Evolutionary conservation across 139 green algal genomes (phyloP), one percentile per base, ranked within the genome.

Genomic region (Picochlorum sp.): DNA sequence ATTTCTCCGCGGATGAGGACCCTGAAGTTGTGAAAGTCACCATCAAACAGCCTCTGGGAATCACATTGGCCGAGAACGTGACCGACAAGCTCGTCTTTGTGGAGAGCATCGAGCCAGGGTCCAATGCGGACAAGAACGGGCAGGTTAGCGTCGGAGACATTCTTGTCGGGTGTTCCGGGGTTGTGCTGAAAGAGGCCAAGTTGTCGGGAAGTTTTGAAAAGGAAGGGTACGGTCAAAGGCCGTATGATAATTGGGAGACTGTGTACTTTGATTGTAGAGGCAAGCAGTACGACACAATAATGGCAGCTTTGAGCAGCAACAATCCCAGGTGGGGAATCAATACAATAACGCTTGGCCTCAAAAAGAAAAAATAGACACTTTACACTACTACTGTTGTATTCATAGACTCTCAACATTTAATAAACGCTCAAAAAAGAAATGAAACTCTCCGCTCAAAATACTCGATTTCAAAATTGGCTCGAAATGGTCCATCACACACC

Each of bases 151-250:
- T 57, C 4, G 67, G 67, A 13, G 71, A 77, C 55, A n/a, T 69
- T 18, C 28, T 77, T 6, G 30, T 24, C 10, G 28, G 34, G 13
- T 74, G 67, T 50, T 72, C 49, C 30, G 82, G 80, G 20, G 62
- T 73, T 4, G 67, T 87, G 1, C 65, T 88, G 16, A 87, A 87
- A 63, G 68, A 8, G 80, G 82, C 54, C 87, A 81, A 63, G 78
- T 80, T 32, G 76, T 73, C 5, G 54, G 75, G 54, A 63, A 81
- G 61, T 49, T 37, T 26, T 21, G 47, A 54, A 21, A 20, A 21
- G 26, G 76, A 79, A 23, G 81, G 81, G 2, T 76, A 88, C 54
- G 82, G 82, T 4, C 51, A 81, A 30, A 49, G 71, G 21, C 79
- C 74, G 4, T 85, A 85, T 52, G 69, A 83, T 58, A 86, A 88